phyloP scores from a whole-genome alignment of 2,329 filamentous ascomycete genomes.

The Aspergillus sp. region DNA sequence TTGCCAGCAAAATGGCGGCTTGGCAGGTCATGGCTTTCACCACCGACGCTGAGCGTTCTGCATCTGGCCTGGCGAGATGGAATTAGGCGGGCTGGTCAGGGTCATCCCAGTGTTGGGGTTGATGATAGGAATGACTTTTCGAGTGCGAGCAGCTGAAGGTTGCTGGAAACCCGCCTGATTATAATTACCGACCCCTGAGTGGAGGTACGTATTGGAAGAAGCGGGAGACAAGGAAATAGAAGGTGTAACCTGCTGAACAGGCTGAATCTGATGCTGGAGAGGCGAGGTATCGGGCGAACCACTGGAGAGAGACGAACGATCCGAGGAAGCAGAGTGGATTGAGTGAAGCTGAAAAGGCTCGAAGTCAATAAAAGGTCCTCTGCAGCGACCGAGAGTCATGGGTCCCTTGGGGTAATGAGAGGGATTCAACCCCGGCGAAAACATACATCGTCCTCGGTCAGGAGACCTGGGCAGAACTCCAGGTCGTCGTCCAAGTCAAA shows the following conservation, averaged over 20 bases:
- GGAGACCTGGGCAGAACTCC: slow-evolving; percentile 87
- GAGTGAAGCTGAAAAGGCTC: slow-evolving; percentile 69
- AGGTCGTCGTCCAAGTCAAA: slow-evolving; percentile 96
- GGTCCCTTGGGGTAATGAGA: not conserved
- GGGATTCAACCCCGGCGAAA: not conserved
- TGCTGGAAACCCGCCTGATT: slow-evolving; percentile 85
- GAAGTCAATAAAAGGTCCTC: slow-evolving; percentile 20
- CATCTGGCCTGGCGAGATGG: slow-evolving; percentile 65
- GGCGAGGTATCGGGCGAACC: slow-evolving; percentile 91
- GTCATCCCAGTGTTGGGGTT: slow-evolving; percentile 88
- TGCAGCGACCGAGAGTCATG: not conserved
- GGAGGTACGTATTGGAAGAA: slow-evolving; percentile 58
- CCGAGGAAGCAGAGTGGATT: slow-evolving; percentile 84
- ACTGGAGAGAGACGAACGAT: slow-evolving; percentile 91
- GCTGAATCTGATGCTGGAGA: slow-evolving; percentile 76
- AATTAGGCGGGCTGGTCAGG: slow-evolving; percentile 83
- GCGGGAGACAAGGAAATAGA: slow-evolving; percentile 68
- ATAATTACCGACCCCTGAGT: slow-evolving; percentile 62
- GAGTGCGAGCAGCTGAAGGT: slow-evolving; percentile 80
- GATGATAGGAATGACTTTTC: slow-evolving; percentile 96
- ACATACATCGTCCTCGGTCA: slow-evolving; percentile 89
- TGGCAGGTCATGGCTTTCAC: slow-evolving; percentile 29
- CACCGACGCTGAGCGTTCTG: slow-evolving; percentile 50
- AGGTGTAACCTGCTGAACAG: slow-evolving; percentile 71
- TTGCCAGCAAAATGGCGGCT: slow-evolving; percentile 24